Percentiles rank a stretch among this genome's conserved stretches.
Conservation (phyloP, 192 early-diverging fungal genomes). For the Linnemannia elongata region DNA sequence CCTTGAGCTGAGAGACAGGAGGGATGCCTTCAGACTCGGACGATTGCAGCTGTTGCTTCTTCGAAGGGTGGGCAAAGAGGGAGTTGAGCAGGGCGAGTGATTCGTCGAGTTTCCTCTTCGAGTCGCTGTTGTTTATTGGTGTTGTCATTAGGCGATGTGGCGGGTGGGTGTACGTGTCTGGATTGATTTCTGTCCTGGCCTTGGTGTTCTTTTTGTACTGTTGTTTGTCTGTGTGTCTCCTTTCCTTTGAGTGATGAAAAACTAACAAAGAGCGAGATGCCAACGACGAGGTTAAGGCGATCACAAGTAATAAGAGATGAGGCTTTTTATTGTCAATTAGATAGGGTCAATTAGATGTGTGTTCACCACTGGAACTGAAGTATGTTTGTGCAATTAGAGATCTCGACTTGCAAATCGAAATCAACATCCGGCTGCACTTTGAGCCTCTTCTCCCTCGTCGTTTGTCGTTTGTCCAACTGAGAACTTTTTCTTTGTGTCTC, state of each 20-base stretch:
- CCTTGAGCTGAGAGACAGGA: background rate
- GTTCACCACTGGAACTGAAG: too few species aligned
- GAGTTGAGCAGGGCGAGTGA: conserved; percentile 51
- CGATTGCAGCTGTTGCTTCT: conserved; percentile 3
- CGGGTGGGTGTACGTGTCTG: background rate
- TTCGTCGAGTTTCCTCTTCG: conserved; percentile 52
- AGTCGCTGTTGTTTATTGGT: conserved; percentile 3
- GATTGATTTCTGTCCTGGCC: background rate
- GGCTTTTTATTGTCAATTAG: background rate
- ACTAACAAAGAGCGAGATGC: background rate
- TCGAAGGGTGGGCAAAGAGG: conserved; percentile 38
- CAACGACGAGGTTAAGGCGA: too few species aligned
- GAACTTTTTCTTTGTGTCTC: conserved; percentile 7
- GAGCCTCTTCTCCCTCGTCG: background rate
- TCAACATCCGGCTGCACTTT: background rate
- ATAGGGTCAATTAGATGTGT: background rate
- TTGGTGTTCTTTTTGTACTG: background rate
- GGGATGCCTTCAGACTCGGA: background rate
- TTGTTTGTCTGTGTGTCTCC: background rate
- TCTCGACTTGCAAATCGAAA: background rate
- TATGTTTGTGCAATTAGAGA: background rate
- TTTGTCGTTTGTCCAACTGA: background rate
- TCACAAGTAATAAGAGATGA: too few species aligned
- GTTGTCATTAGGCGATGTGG: background rate
- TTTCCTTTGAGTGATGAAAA: background rate